These are phyloP conservation scores for Exophiala alcalophila DNA, from an alignment of 2,329 filamentous ascomycete species.

Conservation along the genomic window DNA sequence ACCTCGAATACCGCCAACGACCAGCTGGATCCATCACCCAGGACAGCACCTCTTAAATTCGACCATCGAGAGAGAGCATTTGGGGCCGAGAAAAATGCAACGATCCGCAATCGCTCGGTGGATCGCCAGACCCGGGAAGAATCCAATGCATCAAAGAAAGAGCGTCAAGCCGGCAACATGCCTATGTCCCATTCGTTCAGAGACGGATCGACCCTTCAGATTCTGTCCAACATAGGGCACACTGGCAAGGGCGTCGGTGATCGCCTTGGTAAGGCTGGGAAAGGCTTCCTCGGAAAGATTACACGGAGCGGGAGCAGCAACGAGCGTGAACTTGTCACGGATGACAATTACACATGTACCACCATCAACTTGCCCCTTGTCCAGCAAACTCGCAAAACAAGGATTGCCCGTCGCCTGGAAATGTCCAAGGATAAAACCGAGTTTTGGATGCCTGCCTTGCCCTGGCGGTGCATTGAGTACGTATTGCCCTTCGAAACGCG, in stretches of 20 bases:
- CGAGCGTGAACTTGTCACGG: constrained; percentile 65
- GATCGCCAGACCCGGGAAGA: constrained; percentile 54
- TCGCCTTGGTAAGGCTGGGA: constrained; percentile 67
- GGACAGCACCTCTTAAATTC: constrained; percentile 56
- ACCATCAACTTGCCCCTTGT: constrained; percentile 83
- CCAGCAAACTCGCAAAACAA: constrained; percentile 83
- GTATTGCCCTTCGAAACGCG: constrained; percentile 31
- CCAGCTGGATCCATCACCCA: constrained; percentile 36
- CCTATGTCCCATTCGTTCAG: constrained; percentile 51
- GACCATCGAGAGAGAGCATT: constrained; percentile 63
- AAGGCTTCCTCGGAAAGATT: constrained; percentile 77
- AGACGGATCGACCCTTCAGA: constrained; percentile 59
- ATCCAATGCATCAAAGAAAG: constrained; percentile 13
- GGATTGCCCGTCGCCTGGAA: constrained; percentile 85
- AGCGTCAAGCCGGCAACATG: constrained; percentile 19
- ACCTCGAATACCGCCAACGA: constrained; percentile 32
- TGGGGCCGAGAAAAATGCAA: constrained; percentile 64
- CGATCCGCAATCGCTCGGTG: constrained; percentile 67
- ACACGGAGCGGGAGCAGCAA: constrained; percentile 68
- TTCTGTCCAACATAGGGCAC: constrained; percentile 71
- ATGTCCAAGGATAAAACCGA: constrained; percentile 92
- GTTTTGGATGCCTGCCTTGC: constrained; percentile 97
- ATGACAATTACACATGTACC: constrained; percentile 79
- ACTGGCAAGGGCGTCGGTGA: constrained; percentile 73
- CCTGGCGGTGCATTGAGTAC: constrained; percentile 89